Conservation (phyloP, 176 grass and related monocot species). For the Elymus sibiricus region DNA sequence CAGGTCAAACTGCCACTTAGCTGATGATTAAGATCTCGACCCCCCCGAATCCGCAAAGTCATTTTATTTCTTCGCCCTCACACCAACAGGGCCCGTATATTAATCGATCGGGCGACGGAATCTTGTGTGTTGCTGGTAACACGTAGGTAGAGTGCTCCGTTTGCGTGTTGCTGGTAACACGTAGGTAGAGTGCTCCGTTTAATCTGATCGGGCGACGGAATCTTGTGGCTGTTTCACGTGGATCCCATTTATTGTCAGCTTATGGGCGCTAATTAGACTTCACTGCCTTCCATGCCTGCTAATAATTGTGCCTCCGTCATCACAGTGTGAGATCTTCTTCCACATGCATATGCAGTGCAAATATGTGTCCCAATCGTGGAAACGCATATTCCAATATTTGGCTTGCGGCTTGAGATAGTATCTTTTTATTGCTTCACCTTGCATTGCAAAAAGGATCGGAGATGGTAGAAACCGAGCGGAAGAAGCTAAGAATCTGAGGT, state of each 20-base stretch:
- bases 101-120: not conserved
- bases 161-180: not conserved
- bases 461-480: not conserved
- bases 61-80: constrained; percentile 1
- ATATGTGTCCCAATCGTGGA: not conserved
- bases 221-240: not conserved
- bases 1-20: not conserved
- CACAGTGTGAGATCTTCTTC: not conserved
- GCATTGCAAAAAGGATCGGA: not conserved
- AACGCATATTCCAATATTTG: not conserved
- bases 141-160: not conserved
- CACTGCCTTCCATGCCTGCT: not conserved
- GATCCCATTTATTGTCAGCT: constrained; percentile 2
- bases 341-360: not conserved
- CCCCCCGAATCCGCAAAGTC: not conserved
- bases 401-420: not conserved
- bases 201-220: not conserved
- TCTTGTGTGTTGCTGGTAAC: not conserved
- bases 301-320: not conserved
- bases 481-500: not conserved
- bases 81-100: not conserved
- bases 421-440: not conserved
- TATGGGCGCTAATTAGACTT: constrained; percentile 11
- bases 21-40: not conserved
- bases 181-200: not conserved